These are phyloP conservation scores for Dittrichia graveolens DNA, from an alignment of 129 eudicot species.

Conservation along the genomic window DNA sequence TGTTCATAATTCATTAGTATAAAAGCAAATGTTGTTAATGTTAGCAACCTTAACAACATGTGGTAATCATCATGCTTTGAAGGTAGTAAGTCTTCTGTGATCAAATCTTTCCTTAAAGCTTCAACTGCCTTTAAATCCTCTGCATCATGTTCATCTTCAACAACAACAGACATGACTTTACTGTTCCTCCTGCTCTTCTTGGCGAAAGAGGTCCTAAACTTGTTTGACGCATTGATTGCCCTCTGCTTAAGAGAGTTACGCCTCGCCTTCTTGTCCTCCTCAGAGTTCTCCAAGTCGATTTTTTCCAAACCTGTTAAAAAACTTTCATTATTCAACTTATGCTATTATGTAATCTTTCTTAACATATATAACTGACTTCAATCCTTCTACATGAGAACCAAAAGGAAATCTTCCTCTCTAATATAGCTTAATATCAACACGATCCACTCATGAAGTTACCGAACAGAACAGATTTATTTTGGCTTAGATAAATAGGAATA, in stretches of 20 bases:
- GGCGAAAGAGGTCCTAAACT: constrained; percentile 79
- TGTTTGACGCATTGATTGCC: constrained; percentile 82
- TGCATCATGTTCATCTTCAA: constrained; percentile 93
- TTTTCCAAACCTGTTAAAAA: constrained; percentile 66
- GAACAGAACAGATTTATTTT: no score
- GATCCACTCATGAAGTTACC: no score
- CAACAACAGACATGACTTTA: constrained; percentile 88
- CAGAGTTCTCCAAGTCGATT: constrained; percentile 58
- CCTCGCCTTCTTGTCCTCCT: constrained; percentile 93
- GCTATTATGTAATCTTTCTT: background rate
- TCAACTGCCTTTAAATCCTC: constrained; percentile 93
- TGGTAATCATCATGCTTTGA: constrained; percentile 90
- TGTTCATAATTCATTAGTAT: constrained; percentile 9
- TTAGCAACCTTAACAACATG: constrained; percentile 66
- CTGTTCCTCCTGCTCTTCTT: constrained; percentile 84
- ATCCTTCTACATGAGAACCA: background rate
- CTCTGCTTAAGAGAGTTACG: constrained; percentile 79
- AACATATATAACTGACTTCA: background rate
- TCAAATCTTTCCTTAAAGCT: constrained; percentile 77
- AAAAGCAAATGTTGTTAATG: constrained; percentile 22
- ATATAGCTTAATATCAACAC: no score
- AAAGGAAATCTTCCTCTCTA: background rate
- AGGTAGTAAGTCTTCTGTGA: constrained; percentile 76
- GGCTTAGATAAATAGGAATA: no score
- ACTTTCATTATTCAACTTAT: constrained; percentile 10